Evolutionary conservation across 1,284 basidiomycete species (phyloP), one percentile per base, ranked within the genome.

Genomic region (Ustanciosporium gigantosporum): DNA sequence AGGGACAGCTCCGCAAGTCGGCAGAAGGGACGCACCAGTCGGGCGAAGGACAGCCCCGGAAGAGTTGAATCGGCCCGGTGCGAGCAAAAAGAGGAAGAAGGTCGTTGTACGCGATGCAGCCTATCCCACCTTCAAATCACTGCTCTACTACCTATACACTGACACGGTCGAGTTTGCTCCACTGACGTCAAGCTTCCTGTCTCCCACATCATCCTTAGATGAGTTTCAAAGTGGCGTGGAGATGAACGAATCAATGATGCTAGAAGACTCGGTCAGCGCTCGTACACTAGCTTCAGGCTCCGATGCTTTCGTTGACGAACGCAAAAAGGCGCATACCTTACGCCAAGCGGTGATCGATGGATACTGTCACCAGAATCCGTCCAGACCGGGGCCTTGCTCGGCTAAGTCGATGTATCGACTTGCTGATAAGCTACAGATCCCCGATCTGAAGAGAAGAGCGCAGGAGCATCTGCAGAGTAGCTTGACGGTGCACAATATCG

Each of bases 371-470:
- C 14, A 41, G 14, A 35, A 87, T 70, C 36, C 83, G 2, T 83
- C 83, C 14, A 81, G 84, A 31, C 88, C 88, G 1, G 80, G 82
- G n/a, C 90, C 90, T 0, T 89, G 89, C 68, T 89, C 87, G 19
- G 89, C 90, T 9, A 92, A 92, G 79, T 87, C 90, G 3, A 85
- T 87, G n/a, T 92, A 90, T 76, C 82, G 88, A 31, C 82, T 91
- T n/a, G 42, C 65, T 86, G 87, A 87, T 55, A 73, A 73, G 79
- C 81, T 90, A 25, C 86, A 86, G 58, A 80, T 90, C 25, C 71
- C 79, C 23, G 87, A 88, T 29, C 78, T 90, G 44, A 87, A 86
- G 73, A 82, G 84, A 17, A 82, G 86, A 39, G 88, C 88, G 17
- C 85, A 85, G 49, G 82, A 85, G 83, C 87, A 91, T 77, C 90